Evolutionary conservation across 495 filamentous ascomycete species (phyloP), one percentile per base, ranked within the genome.

Genomic region (Elaphomyces granulatus): DNA sequence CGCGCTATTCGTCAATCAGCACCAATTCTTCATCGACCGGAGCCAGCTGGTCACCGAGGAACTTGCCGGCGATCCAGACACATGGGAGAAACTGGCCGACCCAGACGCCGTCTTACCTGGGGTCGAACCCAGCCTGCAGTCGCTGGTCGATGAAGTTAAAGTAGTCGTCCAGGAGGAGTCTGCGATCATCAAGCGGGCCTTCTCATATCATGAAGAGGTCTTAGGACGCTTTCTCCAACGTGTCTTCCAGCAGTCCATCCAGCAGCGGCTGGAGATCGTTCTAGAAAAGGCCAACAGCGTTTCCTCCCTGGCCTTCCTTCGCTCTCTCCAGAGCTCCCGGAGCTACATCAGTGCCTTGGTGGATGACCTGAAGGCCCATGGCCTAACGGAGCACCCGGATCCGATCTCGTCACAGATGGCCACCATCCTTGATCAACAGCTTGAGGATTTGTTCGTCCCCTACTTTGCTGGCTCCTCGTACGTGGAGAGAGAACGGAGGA

Each of bases 121-220:
- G 8, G 81, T 95, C 14, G 92, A 99, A 53, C 80, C 85, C 1
- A 93, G 83, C 53, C 63, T 99, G 32, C 86, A 94, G 60, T 85
- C 82, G 14, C 68, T 99, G 38, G 61, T 96, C 17, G 87, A 93
- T 53, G 92, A 96, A 56, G 86, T 96, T 42, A 82, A 80, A 55
- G 77, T 94, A 15, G 83, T 94, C n/a, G 83, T 94, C 52, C 87
- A 96, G 54, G 87, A 94, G 42, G 92, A 96, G 50, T 94, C 87
- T 8, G 80, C 81, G 45, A 94, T 94, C 52, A 95, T 99, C 48
- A 87, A 84, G 51, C 72, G 85, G 19, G 92, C 87, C 3, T 99
- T 99, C 53, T 87, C 92, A 1, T 96, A 85, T 58, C 83, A 93
- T 48, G 92, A 99, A 34, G 83, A 87, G 39, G 92, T 99, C 3